phyloP scores from a whole-genome alignment of 495 filamentous ascomycete genomes.

The Xylaria castorea region DNA sequence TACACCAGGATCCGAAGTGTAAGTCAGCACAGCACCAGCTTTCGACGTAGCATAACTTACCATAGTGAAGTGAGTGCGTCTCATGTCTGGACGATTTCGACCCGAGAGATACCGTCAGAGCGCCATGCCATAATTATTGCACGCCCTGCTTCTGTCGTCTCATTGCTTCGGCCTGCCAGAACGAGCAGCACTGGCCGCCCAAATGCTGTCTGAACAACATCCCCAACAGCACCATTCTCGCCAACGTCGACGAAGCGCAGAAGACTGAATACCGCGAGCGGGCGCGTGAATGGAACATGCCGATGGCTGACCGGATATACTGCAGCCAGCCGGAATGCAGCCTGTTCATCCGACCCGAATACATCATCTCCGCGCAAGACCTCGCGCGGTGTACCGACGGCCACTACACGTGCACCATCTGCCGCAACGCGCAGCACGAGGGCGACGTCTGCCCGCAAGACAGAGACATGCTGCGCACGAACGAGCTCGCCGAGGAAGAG shows the following conservation, averaged over 20 bases:
- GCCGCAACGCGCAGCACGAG: constrained; percentile 42
- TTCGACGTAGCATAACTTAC: constrained; percentile 18
- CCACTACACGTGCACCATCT: constrained; percentile 47
- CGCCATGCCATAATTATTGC: constrained; percentile 51
- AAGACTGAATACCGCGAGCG: constrained; percentile 37
- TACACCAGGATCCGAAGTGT: constrained; percentile 36
- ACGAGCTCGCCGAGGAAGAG: constrained; percentile 48
- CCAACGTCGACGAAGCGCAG: constrained; percentile 35
- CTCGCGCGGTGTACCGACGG: constrained; percentile 43
- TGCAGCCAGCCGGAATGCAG: constrained; percentile 43
- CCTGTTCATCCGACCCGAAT: constrained; percentile 38
- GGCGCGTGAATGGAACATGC: constrained; percentile 45
- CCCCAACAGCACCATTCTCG: constrained; percentile 40
- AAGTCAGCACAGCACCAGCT: constrained; percentile 21
- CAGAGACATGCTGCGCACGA: constrained; percentile 37
- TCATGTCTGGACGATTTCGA: constrained; percentile 50
- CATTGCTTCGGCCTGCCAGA: constrained; percentile 43
- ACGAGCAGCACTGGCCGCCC: constrained; percentile 53
- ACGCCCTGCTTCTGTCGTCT: constrained; percentile 48
- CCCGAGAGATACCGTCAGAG: constrained; percentile 41
- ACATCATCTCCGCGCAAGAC: constrained; percentile 33
- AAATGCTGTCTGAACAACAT: constrained; percentile 54
- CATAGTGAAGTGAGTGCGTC: constrained; percentile 45
- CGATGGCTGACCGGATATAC: constrained; percentile 47
- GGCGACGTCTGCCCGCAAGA: constrained; percentile 45